Percentiles rank a stretch among this genome's conserved stretches.
These are phyloP conservation scores for Bathelium albidoporum DNA, from an alignment of 495 filamentous ascomycete genomes.

Conservation along the genomic window DNA sequence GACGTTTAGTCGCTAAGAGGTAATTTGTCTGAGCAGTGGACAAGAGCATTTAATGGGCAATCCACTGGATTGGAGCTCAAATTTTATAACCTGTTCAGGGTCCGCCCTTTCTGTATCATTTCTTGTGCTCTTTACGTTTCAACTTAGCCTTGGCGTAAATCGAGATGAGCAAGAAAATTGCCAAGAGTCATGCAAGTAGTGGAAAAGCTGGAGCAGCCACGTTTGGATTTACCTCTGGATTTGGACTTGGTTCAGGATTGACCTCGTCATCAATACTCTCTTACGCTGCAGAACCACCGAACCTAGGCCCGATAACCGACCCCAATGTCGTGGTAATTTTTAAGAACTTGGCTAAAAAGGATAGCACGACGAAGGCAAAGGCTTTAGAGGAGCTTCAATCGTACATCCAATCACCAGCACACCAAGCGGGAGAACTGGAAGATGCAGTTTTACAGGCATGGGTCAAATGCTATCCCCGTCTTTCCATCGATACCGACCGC, in stretches of 20 bases:
- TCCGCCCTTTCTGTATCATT: background rate
- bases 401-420: constrained; percentile 43
- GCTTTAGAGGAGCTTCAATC: constrained; percentile 75
- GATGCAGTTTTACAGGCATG: constrained; percentile 74
- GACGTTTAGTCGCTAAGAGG: background rate
- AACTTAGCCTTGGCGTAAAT: too few species aligned
- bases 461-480: constrained; percentile 79
- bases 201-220: constrained; percentile 45
- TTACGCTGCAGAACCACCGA: constrained; percentile 75
- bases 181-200: constrained; percentile 64
- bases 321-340: constrained; percentile 75
- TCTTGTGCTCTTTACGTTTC: too few species aligned
- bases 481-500: constrained; percentile 79
- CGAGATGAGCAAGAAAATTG: constrained; percentile 52
- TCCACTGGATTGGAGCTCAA: too few species aligned
- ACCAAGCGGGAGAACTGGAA: constrained; percentile 48
- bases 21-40: background rate
- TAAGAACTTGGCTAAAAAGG: constrained; percentile 87
- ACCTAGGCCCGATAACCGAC: constrained; percentile 67
- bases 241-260: constrained; percentile 33
- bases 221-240: constrained; percentile 11
- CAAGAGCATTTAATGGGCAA: too few species aligned
- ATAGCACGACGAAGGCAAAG: constrained; percentile 85
- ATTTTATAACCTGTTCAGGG: background rate
- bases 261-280: constrained; percentile 53